phyloP scores from a whole-genome alignment of 257 asterid species.

The Anisodus tanguticus region DNA sequence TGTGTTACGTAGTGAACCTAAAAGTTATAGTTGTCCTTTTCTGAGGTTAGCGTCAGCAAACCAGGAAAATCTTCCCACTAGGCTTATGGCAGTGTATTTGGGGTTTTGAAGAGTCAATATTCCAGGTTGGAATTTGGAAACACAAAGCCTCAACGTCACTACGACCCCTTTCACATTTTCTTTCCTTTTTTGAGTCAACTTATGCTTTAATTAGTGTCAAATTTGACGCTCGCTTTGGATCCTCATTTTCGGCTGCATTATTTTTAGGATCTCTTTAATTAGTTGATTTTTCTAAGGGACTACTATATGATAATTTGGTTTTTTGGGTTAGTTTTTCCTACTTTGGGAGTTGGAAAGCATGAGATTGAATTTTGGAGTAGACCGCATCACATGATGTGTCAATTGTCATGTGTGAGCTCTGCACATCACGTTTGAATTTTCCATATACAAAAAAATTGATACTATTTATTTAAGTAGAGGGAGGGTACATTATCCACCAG shows the following conservation, averaged over 20 bases:
- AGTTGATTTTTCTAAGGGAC: too few species aligned
- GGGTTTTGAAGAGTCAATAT: slow-evolving; percentile 12
- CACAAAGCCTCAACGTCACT: not conserved
- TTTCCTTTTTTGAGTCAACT: not conserved
- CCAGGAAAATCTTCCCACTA: not conserved
- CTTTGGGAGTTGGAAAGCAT: not conserved
- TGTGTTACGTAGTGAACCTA: not conserved
- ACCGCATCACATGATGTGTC: not conserved
- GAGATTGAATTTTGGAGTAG: slow-evolving; percentile 8
- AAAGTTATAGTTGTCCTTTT: not conserved
- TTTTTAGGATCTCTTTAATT: not conserved
- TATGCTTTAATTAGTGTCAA: not conserved
- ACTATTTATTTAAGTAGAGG: too few species aligned
- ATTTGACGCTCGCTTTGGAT: not conserved
- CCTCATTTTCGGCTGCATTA: not conserved
- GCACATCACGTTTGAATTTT: not conserved
- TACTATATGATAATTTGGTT: too few species aligned
- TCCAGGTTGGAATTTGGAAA: not conserved
- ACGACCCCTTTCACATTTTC: not conserved
- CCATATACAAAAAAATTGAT: too few species aligned
- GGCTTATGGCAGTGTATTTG: not conserved
- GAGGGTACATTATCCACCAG: too few species aligned
- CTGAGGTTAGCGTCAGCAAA: not conserved
- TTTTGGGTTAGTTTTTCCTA: too few species aligned
- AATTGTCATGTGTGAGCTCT: not conserved